These are phyloP conservation scores for Boletus pseudopeckii DNA, from an alignment of 768 basidiomycete species.

Conservation along the genomic window DNA sequence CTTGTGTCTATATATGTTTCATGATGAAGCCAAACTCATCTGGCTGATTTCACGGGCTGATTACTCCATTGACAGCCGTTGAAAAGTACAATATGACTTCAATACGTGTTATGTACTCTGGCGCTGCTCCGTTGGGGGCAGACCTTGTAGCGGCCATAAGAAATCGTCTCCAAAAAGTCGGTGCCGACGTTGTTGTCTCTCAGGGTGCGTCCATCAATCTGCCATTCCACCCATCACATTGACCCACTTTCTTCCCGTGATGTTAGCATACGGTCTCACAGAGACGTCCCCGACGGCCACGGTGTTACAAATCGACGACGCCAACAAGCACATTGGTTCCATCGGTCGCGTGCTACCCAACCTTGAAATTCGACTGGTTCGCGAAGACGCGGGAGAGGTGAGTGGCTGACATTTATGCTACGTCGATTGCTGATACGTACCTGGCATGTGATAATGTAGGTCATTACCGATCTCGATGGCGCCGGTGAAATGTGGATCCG, in stretches of 20 bases:
- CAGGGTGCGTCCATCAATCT: slow-evolving; percentile 43
- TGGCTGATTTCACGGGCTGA: neutral
- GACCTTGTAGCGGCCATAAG: slow-evolving; percentile 53
- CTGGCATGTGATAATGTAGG: slow-evolving; percentile 3
- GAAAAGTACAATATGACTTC: slow-evolving; percentile 65
- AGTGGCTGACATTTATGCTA: neutral
- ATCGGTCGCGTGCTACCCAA: slow-evolving; percentile 72
- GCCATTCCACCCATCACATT: neutral
- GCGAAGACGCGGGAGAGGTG: slow-evolving; percentile 53
- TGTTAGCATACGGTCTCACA: slow-evolving; percentile 69
- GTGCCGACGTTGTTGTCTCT: slow-evolving; percentile 38
- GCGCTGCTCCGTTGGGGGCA: slow-evolving; percentile 77
- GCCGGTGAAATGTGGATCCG: slow-evolving; percentile 81
- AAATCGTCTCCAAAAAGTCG: slow-evolving; percentile 38
- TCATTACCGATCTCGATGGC: slow-evolving; percentile 33
- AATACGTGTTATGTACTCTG: slow-evolving; percentile 57
- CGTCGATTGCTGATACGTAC: neutral
- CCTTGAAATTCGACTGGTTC: slow-evolving; percentile 70
- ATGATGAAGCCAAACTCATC: neutral
- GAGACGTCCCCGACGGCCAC: slow-evolving; percentile 78
- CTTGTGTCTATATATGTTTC: no score
- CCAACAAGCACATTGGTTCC: slow-evolving; percentile 53
- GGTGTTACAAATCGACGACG: slow-evolving; percentile 44
- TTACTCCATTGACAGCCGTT: slow-evolving; percentile 40
- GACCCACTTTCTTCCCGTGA: neutral